Evolutionary conservation across 2,329 filamentous ascomycete species (phyloP), one percentile per base, ranked within the genome.

Genomic region (Cercospora beticola): DNA sequence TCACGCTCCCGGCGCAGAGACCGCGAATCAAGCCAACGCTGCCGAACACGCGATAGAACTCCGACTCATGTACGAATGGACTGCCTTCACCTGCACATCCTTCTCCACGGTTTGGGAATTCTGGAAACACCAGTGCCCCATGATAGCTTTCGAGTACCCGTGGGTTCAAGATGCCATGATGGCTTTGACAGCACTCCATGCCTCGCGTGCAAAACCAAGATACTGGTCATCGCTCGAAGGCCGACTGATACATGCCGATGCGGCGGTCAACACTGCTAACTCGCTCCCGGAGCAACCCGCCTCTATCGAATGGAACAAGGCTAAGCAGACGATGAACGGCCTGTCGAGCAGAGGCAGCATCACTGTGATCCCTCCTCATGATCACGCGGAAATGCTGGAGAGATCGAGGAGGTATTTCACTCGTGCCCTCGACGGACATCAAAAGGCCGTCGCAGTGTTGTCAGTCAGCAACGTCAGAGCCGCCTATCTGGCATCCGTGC

Each of bases 101-200:
- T 49, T 72, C 31, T 67, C 63, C 10, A 72, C 70, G 3, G 70
- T 64, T 16, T 68, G 68, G 66, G 66, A 67, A 26, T 76, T 73
- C 71, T 76, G 74, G 74, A 66, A 69, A 54, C 68, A 67, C 18
- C 70, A 73, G 58, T 72, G 68, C 3, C 74, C 74, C 1, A 36
- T 74, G 31, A 64, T 75, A 5, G 74, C 74, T 1, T 65, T 76
- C 16, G 67, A 74, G 18, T 64, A 67, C 49, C 71, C 72, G 18
- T 68, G 70, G 58, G 67, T 72, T 8, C 60, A 72, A 4, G 72
- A 76, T 31, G 65, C 71, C 9, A 62, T 76, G 58, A 67, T 75
- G 43, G 73, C 72, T 6, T 23, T 74, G 30, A 31, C 73, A 1
- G 74, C 73, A 28, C 61, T 76, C 7, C 66, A 75, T 56, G 68